Evolutionary conservation across 2,329 filamentous ascomycete genomes (phyloP).

Genomic region (Fusarium lateritium): DNA sequence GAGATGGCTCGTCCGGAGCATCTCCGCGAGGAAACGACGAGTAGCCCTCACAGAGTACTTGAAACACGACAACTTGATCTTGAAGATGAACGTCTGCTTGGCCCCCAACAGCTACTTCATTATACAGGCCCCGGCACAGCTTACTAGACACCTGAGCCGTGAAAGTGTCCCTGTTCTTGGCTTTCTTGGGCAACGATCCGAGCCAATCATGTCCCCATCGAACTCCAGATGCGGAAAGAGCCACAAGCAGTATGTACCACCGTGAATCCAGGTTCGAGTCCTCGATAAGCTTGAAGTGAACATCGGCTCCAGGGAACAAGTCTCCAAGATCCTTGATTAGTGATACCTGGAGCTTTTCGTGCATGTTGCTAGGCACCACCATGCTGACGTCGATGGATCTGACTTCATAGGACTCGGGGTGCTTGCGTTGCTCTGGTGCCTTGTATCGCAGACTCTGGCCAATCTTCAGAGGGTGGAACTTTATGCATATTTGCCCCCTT

Average conservation of each 20-base stretch:
- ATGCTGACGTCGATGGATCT: conserved; percentile 66
- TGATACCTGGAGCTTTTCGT: conserved; percentile 57
- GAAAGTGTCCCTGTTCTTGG: conserved; percentile 47
- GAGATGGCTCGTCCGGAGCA: conserved; percentile 28
- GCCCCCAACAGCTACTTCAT: conserved; percentile 61
- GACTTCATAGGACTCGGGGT: conserved; percentile 55
- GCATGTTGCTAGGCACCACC: conserved; percentile 63
- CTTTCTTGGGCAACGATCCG: conserved; percentile 59
- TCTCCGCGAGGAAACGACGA: conserved; percentile 62
- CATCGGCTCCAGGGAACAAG: conserved; percentile 61
- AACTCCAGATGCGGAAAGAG: conserved; percentile 61
- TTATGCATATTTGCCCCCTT: conserved; percentile 63
- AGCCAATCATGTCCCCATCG: conserved; percentile 66
- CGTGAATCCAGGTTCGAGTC: conserved; percentile 66
- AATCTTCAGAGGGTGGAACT: conserved; percentile 51
- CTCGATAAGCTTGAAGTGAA: conserved; percentile 63
- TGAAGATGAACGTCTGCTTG: conserved; percentile 71
- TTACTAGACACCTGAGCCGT: conserved; percentile 60
- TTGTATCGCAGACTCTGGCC: conserved; percentile 57
- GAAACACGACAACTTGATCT: conserved; percentile 73
- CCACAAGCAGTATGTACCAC: conserved; percentile 71
- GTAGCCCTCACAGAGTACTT: conserved; percentile 68
- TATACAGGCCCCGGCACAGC: conserved; percentile 62
- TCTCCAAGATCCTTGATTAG: conserved; percentile 58
- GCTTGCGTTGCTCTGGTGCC: conserved; percentile 39